Percentiles rank a stretch among this genome's conserved stretches.
Evolutionary conservation across 2,329 filamentous ascomycete species (phyloP).

Genomic region (Hymenoscyphus albidus): DNA sequence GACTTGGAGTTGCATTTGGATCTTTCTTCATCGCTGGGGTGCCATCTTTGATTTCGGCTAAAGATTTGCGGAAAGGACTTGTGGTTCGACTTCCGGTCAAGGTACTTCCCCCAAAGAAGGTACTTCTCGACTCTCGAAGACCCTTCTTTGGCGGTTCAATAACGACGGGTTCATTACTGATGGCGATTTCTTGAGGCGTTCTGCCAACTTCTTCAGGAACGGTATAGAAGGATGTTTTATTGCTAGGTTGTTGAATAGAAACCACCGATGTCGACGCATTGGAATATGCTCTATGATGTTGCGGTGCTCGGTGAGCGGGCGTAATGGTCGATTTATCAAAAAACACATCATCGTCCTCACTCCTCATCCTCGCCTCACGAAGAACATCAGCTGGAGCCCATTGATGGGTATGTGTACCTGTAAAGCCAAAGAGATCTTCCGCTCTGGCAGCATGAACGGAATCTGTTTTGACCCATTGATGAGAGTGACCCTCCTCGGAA

Average conservation of each 20-base stretch:
- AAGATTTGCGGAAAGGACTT: conserved; percentile 52
- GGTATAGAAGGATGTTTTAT: conserved; percentile 22
- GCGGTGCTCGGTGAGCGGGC: conserved; percentile 22
- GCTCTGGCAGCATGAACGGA: conserved; percentile 13
- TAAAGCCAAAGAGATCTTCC: conserved; percentile 20
- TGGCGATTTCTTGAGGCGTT: conserved; percentile 31
- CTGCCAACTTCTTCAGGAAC: conserved; percentile 17
- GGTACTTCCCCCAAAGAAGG: conserved; percentile 50
- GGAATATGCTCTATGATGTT: conserved; percentile 2
- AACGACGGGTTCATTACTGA: conserved; percentile 29
- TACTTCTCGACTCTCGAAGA: conserved; percentile 43
- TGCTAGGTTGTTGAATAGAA: conserved; percentile 17
- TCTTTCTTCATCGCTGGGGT: not conserved
- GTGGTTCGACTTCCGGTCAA: conserved; percentile 50
- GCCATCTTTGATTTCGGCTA: conserved; percentile 32
- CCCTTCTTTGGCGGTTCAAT: conserved; percentile 26
- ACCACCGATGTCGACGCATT: conserved; percentile 6
- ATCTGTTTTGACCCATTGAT: conserved; percentile 18
- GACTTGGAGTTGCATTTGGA: not conserved
- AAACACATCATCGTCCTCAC: conserved; percentile 1
- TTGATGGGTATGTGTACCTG: conserved; percentile 22
- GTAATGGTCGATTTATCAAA: not conserved
- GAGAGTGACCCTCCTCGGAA: conserved; percentile 13
- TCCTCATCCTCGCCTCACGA: conserved; percentile 16
- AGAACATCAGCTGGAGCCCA: conserved; percentile 23